Base-by-base conservation (phyloP, 1,284 basidiomycete species). In the Fomitopsis palustris region DNA sequence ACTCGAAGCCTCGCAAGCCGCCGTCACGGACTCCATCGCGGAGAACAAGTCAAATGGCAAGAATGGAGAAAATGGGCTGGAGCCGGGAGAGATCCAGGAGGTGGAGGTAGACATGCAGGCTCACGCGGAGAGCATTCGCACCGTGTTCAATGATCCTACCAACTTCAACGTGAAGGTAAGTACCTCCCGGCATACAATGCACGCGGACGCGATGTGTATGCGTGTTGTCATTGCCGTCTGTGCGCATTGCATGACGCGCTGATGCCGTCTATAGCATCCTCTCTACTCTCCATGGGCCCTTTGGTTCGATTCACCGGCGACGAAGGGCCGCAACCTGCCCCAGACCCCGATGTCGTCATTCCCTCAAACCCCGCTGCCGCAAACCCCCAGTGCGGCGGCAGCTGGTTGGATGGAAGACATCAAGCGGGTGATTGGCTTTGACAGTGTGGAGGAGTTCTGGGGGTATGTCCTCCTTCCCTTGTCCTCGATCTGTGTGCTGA, bases 331-430 rank as follows among this genome's bases (percentile, higher is more conserved):
- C 60, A 92, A 90, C 74, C 80, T 95, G 37, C 93, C 93, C 37
- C 93, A 94, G 75, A 94, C 92, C 23, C 91, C 90, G 57, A 76
- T 89, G 56, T 82, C 89, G 57, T 86, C 90, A 37, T 87, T 92
- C 63, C 92, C 90, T 9, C 86, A 85, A 69, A 91, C 89, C 0
- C 89, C 89, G 14, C 61, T 83, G 43, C 81, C 83, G 52, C 83
- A 83, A 65, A 90, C 88, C 2, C 88, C 88, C 39, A 78, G 86
- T 62, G 81, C 70, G 43, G 81, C 81, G 56, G 88, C 88, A 57
- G 89, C 87, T 68, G 92, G 92, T 38, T 98, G 96, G 96, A 96
- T 97, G 90, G 95, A 97, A 68, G 93, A 96, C 70, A 96, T 98
- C 71, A 94, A 95, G 71, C 89, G 91, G 62, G 93, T 98, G 58